A percentile compares a stretch with the other conserved stretches of the same genome.
Conservation (phyloP, 2,329 filamentous ascomycete species). For the Verticillium dahliae region DNA sequence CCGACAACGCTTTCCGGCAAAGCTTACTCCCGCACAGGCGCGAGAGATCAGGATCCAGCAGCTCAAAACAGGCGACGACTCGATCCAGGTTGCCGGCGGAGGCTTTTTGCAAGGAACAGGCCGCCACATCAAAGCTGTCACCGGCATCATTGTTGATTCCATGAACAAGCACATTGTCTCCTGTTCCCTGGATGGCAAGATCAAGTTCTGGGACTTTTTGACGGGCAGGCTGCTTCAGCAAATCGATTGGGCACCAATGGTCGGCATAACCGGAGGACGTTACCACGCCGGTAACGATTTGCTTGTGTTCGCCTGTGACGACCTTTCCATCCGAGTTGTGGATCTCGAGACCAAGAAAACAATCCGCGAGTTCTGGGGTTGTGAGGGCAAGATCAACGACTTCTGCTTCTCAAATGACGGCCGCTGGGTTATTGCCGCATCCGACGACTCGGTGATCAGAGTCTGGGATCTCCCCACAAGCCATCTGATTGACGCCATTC, state of each 20-base stretch:
- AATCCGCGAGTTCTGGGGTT: constrained; percentile 89
- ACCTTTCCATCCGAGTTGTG: constrained; percentile 79
- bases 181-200: constrained; percentile 80
- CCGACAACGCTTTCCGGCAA: constrained; percentile 79
- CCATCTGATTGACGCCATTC: constrained; percentile 89
- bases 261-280: constrained; percentile 66
- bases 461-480: constrained; percentile 96
- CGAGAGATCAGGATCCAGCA: constrained; percentile 66
- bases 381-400: constrained; percentile 66
- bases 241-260: constrained; percentile 76
- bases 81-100: constrained; percentile 39
- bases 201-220: constrained; percentile 98
- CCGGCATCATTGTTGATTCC: constrained; percentile 81
- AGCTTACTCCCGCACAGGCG: constrained; percentile 69
- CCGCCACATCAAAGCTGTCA: constrained; percentile 75
- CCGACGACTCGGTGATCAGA: constrained; percentile 71
- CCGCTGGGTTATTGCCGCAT: constrained; percentile 85
- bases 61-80: constrained; percentile 50
- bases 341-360: constrained; percentile 87
- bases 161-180: constrained; percentile 82
- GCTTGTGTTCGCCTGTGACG: constrained; percentile 82
- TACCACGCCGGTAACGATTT: constrained; percentile 82
- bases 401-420: constrained; percentile 89
- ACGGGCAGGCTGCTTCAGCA: constrained; percentile 74
- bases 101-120: constrained; percentile 49